Conservation (phyloP, 2,329 filamentous ascomycete genomes). For the Chaetomiaceae sp. region DNA sequence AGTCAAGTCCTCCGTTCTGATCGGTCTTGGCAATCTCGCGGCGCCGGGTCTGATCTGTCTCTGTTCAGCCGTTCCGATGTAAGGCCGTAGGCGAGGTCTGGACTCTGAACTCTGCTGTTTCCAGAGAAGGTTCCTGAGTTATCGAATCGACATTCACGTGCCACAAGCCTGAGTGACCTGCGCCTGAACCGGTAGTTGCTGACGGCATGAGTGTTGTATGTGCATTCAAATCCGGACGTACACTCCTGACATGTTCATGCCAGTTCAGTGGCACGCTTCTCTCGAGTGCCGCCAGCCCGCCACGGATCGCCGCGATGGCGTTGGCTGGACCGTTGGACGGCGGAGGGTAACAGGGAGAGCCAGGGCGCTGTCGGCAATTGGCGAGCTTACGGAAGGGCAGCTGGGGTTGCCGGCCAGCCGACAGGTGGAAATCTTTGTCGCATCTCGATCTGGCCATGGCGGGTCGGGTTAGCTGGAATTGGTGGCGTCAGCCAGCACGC, state of each 20-base stretch:
- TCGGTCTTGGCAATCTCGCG: not conserved
- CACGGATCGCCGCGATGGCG: slow-evolving; percentile 3
- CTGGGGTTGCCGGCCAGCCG: slow-evolving; percentile 9
- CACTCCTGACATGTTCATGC: not conserved
- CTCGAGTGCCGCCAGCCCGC: slow-evolving; percentile 3
- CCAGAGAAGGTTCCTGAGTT: no score
- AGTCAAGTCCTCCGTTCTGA: slow-evolving; percentile 7
- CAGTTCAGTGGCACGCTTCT: not conserved
- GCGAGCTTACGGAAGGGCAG: slow-evolving; percentile 18
- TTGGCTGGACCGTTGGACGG: not conserved
- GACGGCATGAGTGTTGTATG: not conserved
- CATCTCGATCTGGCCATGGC: slow-evolving; percentile 15
- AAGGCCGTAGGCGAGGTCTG: not conserved
- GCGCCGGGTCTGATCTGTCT: not conserved
- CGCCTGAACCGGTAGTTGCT: no score
- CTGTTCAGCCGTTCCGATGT: slow-evolving; percentile 9
- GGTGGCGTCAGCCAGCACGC: slow-evolving; percentile 15
- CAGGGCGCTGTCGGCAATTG: slow-evolving; percentile 25
- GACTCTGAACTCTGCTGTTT: no score
- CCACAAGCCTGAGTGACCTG: no score
- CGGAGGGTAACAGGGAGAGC: not conserved
- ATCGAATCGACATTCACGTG: no score
- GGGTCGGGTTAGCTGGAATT: slow-evolving; percentile 2
- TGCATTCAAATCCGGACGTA: not conserved
- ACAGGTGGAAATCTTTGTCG: slow-evolving; percentile 9